These are phyloP conservation scores for Sugiyamaella grinbergsii DNA, from an alignment of 1,139 yeast genomes.

Conservation along the genomic window DNA sequence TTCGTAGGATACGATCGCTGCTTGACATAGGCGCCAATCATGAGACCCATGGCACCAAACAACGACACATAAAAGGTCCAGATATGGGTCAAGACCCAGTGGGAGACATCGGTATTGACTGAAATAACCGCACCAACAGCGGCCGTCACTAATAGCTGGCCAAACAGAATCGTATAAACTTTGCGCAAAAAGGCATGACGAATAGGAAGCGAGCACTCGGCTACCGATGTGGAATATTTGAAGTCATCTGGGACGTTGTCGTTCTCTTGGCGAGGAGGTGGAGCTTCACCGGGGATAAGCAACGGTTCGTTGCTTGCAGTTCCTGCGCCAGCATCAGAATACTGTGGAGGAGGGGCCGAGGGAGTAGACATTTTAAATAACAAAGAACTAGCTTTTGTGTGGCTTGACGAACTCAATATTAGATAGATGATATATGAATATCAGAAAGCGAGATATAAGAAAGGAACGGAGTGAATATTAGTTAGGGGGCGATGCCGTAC, in stretches of 20 bases:
- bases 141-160: slow-evolving; percentile 66
- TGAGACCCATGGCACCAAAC: slow-evolving; percentile 60
- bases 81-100: slow-evolving; percentile 61
- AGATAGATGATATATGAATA: no score
- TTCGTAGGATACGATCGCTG: slow-evolving; percentile 66
- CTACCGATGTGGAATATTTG: slow-evolving; percentile 77
- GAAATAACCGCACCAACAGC: slow-evolving; percentile 59
- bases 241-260: slow-evolving; percentile 63
- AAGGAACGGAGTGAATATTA: no score
- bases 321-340: slow-evolving; percentile 21
- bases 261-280: slow-evolving; percentile 32
- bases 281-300: slow-evolving; percentile 32
- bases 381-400: no score
- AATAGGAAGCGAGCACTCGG: slow-evolving; percentile 73
- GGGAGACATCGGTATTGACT: slow-evolving; percentile 50
- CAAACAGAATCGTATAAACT: slow-evolving; percentile 70
- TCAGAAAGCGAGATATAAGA: no score
- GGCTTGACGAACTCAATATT: no score
- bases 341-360: slow-evolving; percentile 24
- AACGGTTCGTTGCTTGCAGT: slow-evolving; percentile 17
- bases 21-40: slow-evolving; percentile 62
- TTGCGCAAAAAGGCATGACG: slow-evolving; percentile 77
- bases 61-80: slow-evolving; percentile 64
- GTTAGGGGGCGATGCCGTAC: no score
- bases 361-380: slow-evolving; percentile 15